Percentiles rank a stretch among this genome's conserved stretches.
Conservation (phyloP, 2,329 filamentous ascomycete species). For the Monosporascus sp. region DNA sequence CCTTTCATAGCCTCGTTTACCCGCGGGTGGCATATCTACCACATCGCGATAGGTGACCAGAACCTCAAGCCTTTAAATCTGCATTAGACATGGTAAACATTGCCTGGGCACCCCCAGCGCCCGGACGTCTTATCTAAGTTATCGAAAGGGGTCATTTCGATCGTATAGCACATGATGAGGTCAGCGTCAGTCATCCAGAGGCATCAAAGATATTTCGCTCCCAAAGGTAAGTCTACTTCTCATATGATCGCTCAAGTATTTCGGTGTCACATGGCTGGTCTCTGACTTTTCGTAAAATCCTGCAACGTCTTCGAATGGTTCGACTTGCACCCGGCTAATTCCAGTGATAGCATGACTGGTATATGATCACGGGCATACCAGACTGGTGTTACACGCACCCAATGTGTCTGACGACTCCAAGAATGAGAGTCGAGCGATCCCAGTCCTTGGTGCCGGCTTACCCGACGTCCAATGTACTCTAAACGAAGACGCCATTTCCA, state of each 20-base stretch:
- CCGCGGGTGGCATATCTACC: neutral
- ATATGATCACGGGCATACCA: constrained; percentile 3
- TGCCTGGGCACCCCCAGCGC: neutral
- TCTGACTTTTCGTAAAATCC: no score
- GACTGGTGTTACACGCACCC: constrained; percentile 1
- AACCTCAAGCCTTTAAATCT: neutral
- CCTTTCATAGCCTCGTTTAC: neutral
- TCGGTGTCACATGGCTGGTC: no score
- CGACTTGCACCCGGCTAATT: no score
- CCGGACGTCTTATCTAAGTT: no score
- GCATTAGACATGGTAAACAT: constrained; percentile 1
- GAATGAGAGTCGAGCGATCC: neutral
- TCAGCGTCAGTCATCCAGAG: neutral
- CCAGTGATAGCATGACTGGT: constrained; percentile 2
- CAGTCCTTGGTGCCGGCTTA: neutral
- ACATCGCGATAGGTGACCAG: neutral
- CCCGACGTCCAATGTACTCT: no score
- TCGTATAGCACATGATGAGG: neutral
- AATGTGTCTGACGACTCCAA: neutral
- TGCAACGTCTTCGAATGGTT: no score
- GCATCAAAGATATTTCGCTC: neutral
- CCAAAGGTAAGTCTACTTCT: neutral
- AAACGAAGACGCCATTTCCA: no score
- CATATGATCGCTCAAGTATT: no score
- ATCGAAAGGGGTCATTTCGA: neutral